Evolutionary conservation across 2,329 filamentous ascomycete genomes (phyloP), one percentile per base, ranked within the genome.

Genomic region (Hirsutella rhossiliensis): DNA sequence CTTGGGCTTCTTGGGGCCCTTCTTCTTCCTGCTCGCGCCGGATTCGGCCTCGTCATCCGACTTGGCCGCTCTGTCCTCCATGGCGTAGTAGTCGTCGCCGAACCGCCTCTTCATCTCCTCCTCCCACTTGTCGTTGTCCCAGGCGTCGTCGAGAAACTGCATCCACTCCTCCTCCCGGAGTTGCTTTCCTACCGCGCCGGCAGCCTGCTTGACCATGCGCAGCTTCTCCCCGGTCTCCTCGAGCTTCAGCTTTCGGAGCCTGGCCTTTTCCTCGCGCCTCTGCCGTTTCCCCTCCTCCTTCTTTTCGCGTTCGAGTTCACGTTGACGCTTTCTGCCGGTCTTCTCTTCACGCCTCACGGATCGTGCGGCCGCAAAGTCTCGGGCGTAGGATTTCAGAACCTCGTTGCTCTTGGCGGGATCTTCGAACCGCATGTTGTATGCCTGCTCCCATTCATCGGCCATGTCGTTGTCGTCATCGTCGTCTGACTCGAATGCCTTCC

Each of bases 381-480:
- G 83, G 45, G 90, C 84, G 65, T 96, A 94, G 6, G 89, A 87
- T 56, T 84, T 80, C 29, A 98, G 71, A 41, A 84, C 81, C 63
- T 95, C 87, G 58, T 96, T 96, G 54, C 86, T 81, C 58, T 86
- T 88, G 47, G 76, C 76, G 0, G 92, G 88, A 55, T 97, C 86
- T 61, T 98, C 92, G 57, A 98, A 98, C 30, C 92, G 84, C 65
- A 96, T 67, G 66, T 98, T 98, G 68, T 95, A 98, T 5, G 89
- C 89, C 51, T 85, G 76, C 65, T 98, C 92, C 56, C 90, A 94
- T 48, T 83, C 79, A 38, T 97, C 90, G 23, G 89, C 89, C 39
- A 78, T 74, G 28, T 85, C 80, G 41, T 87, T 72, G 3, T 73
- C 87, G 42, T 95, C 87, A 50, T 92, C 89, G 0, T 96, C 88